Evolutionary conservation across 2,329 filamentous ascomycete species (phyloP).

Genomic region (Colletotrichum musicola): DNA sequence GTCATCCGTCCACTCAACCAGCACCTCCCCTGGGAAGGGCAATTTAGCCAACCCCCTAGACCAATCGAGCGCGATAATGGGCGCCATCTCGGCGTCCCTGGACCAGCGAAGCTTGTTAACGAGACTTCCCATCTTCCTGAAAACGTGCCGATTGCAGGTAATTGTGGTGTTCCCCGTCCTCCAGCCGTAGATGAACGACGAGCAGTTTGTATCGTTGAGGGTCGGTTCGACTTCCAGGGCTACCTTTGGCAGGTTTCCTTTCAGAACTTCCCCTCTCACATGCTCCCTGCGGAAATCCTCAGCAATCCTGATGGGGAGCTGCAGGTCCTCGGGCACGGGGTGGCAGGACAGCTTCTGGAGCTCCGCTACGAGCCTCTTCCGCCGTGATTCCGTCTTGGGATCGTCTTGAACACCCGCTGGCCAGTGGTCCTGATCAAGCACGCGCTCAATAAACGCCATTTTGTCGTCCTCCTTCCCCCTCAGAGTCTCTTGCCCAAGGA

Average conservation of each 20-base stretch:
- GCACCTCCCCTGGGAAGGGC: conserved; percentile 22
- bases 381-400: background rate
- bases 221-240: conserved; percentile 47
- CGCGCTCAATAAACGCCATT: conserved; percentile 10
- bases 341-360: conserved; percentile 51
- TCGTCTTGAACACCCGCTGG: conserved; percentile 18
- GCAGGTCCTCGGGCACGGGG: conserved; percentile 46
- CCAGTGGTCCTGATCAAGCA: conserved; percentile 19
- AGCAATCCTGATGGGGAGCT: conserved; percentile 50
- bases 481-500: conserved; percentile 10
- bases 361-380: conserved; percentile 41
- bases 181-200: conserved; percentile 56
- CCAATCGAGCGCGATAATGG: conserved; percentile 32
- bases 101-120: conserved; percentile 34
- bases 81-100: conserved; percentile 15
- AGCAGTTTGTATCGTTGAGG: conserved; percentile 53
- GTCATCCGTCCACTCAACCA: conserved; percentile 22
- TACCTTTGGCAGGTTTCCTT: conserved; percentile 44
- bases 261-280: conserved; percentile 40
- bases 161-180: conserved; percentile 48
- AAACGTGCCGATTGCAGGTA: conserved; percentile 50
- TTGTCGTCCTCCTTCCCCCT: conserved; percentile 31
- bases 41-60: conserved; percentile 30
- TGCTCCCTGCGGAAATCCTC: conserved; percentile 40
- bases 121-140: conserved; percentile 13